Evolutionary conservation across 176 grass and related monocot species (phyloP), one percentile per base, ranked within the genome.

Genomic region (Carex cristatella): DNA sequence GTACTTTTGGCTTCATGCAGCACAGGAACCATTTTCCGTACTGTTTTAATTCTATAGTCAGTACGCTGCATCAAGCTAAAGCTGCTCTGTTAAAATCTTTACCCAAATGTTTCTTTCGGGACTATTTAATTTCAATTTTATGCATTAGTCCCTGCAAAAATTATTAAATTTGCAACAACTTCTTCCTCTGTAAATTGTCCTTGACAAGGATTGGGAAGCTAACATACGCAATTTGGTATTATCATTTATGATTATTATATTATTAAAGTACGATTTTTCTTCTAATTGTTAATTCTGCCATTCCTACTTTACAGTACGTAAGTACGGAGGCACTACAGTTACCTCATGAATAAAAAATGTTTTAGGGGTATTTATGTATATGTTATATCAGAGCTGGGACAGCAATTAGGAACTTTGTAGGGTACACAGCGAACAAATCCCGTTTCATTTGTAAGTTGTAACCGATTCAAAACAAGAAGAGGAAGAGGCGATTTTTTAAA

Each of bases 401-500:
- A 46, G 51, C 19, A 81, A 82, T 82, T 67, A 37, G 30, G 13
- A 82, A 82, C 14, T 82, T 82, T 66, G 61, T 65, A 67, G 61
- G 80, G 59, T 49, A 82, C 65, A 65, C 12, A 54, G 32, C 60
- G n/a, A 65, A 82, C 80, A 82, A 82, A 82, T 30, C 61, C 55
- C 40, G 40, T 82, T 82, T 82, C 28, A 67, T 14, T 63, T 56
- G 38, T 35, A 35, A 35, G 33, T 51, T 74, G n/a, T 53, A 78
- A 13, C 73, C 73, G 73, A 33, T 78, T 33, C 74, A 32, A 77
- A 56, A 54, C 10, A 18, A 76, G 23, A 23, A 23, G 23, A 23
- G 23, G 23, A 23, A 23, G 4, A 53, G 44, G n/a, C n/a, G 23
- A 7, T 30, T 54, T 77, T 77, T 56, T 7, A 77, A 76, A 77